phyloP scores from a whole-genome alignment of 352 stramenopile genomes.

The Nothophytophthora sp. region DNA sequence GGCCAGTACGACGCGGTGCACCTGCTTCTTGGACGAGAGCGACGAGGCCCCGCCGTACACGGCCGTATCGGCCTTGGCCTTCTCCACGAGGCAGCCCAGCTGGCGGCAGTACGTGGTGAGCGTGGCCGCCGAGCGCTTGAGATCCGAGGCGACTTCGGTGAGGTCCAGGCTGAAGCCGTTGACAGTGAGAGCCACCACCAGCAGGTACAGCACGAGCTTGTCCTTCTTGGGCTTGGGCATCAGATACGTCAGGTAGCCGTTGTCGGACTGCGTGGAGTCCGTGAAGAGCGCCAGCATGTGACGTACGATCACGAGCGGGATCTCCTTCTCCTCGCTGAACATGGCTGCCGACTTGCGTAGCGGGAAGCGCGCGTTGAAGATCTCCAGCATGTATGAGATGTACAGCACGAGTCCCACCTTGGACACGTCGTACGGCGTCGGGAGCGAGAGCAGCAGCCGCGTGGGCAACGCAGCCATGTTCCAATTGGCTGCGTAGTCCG shows the following conservation, averaged over 20 bases:
- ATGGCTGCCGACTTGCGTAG: slow-evolving; percentile 59
- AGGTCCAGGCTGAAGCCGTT: slow-evolving; percentile 80
- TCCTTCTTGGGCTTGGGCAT: slow-evolving; percentile 82
- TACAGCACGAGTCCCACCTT: slow-evolving; percentile 78
- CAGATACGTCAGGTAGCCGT: slow-evolving; percentile 63
- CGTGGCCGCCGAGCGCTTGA: slow-evolving; percentile 58
- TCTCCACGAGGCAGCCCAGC: slow-evolving; percentile 73
- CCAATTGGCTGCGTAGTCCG: slow-evolving; percentile 52
- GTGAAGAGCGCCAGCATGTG: slow-evolving; percentile 75
- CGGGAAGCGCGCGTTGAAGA: slow-evolving; percentile 65
- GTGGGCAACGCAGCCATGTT: slow-evolving; percentile 52
- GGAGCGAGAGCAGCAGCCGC: slow-evolving; percentile 66
- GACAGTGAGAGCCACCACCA: slow-evolving; percentile 73
- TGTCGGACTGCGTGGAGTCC: slow-evolving; percentile 53
- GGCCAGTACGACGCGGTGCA: slow-evolving; percentile 65
- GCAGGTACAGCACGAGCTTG: slow-evolving; percentile 77
- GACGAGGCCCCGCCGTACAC: slow-evolving; percentile 48
- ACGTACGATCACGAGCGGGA: slow-evolving; percentile 69
- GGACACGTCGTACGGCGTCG: slow-evolving; percentile 68
- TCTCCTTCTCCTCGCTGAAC: slow-evolving; percentile 79
- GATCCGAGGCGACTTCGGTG: slow-evolving; percentile 60
- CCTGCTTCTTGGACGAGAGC: slow-evolving; percentile 69
- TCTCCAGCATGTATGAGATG: slow-evolving; percentile 67
- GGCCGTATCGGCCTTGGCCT: slow-evolving; percentile 63
- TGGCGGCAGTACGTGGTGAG: slow-evolving; percentile 70